A percentile compares a stretch with the other conserved stretches of the same genome.
These are phyloP conservation scores for Trichoderma sp. DNA, from an alignment of 2,329 filamentous ascomycete species.

Conservation along the genomic window DNA sequence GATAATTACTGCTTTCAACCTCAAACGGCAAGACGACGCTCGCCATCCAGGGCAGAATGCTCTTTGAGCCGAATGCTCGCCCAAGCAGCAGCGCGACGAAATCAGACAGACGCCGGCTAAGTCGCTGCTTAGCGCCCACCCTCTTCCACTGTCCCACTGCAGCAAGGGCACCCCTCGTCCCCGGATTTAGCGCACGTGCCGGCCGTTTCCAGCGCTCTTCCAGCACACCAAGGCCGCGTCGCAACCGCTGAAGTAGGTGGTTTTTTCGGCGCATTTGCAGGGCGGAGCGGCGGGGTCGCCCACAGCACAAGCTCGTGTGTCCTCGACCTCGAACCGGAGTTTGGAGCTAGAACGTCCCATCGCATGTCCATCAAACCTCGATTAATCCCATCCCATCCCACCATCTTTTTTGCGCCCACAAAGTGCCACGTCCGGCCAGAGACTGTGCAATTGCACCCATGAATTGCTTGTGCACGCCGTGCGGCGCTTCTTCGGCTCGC, in stretches of 20 bases:
- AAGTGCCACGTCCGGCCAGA: not conserved
- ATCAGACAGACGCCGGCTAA: conserved; percentile 13
- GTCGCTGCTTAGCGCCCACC: not conserved
- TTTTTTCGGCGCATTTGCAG: not conserved
- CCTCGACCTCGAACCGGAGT: not conserved
- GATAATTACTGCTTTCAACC: conserved; percentile 3
- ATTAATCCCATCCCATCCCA: conserved; percentile 1
- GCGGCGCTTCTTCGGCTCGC: conserved; percentile 12
- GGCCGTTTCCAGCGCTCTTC: not conserved
- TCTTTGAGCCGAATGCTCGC: conserved; percentile 8
- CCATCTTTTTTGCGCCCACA: conserved; percentile 12
- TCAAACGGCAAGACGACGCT: not conserved
- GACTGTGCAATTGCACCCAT: not conserved
- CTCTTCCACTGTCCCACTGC: not conserved
- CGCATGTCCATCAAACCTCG: not conserved
- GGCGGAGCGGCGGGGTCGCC: not conserved
- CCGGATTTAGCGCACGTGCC: conserved; percentile 16
- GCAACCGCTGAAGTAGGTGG: not conserved
- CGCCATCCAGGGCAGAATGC: not conserved
- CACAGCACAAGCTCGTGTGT: not conserved
- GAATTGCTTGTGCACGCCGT: not conserved
- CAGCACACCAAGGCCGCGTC: not conserved
- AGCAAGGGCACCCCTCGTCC: not conserved
- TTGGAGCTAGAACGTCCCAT: conserved; percentile 1
- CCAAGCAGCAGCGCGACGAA: not conserved